Conservation (phyloP, 345 rosid genomes). For the Euclidium syriacum region DNA sequence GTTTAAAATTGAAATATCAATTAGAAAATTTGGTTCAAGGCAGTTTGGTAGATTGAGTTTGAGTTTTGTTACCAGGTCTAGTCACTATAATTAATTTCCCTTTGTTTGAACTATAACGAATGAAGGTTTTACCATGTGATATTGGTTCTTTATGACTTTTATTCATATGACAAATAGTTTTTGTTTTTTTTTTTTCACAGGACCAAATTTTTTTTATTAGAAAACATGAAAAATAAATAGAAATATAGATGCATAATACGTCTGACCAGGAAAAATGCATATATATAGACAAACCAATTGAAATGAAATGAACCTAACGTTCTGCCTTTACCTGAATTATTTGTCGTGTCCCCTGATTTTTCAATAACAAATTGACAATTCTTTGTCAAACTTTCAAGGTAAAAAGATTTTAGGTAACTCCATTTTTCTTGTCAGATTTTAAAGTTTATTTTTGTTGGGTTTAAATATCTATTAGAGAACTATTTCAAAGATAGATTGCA, state of each 20-base stretch:
- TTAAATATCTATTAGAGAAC: no score
- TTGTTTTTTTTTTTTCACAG: background rate
- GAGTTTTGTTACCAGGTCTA: no score
- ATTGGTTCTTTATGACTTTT: background rate
- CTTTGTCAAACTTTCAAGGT: background rate
- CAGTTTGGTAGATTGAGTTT: no score
- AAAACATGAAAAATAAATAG: background rate
- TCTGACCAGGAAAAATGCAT: no score
- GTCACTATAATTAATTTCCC: background rate
- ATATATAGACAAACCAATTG: background rate
- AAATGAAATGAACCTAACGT: conserved; percentile 12
- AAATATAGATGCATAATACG: background rate
- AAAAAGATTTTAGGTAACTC: no score
- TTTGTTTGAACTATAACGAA: no score
- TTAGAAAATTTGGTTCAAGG: no score
- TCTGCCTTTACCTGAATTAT: background rate
- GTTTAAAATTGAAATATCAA: no score
- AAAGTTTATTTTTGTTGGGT: no score
- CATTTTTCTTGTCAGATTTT: no score
- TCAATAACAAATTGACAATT: background rate
- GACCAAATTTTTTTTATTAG: background rate
- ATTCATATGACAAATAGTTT: background rate
- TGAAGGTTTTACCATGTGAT: no score
- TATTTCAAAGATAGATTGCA: no score
- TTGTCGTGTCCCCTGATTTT: background rate